Conservation (phyloP, 2,329 filamentous ascomycete genomes). For the Aureobasidium sp. region DNA sequence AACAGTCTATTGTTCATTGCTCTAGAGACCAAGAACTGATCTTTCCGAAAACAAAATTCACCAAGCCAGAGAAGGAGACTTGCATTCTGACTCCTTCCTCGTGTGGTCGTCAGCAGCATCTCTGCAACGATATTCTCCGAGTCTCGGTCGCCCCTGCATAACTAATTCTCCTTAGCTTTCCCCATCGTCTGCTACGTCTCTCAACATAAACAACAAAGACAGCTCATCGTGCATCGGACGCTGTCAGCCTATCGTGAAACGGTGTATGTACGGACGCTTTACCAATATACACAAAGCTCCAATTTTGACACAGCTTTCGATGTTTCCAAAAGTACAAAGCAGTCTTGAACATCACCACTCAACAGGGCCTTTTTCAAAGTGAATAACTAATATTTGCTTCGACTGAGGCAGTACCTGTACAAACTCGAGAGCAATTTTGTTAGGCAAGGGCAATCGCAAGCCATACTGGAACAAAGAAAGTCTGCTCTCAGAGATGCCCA, state of each 20-base stretch:
- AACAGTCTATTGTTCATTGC: not conserved
- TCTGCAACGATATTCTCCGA: not conserved
- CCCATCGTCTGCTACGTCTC: constrained; percentile 2
- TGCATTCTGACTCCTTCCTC: not conserved
- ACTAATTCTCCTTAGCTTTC: constrained; percentile 1
- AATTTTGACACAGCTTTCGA: too few relatives aligned
- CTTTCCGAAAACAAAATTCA: not conserved
- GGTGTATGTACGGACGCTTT: not conserved
- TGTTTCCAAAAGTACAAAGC: not conserved
- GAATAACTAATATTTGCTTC: not conserved
- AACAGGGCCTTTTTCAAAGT: not conserved
- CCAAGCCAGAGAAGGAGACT: not conserved
- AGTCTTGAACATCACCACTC: not conserved
- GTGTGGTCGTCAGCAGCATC: not conserved
- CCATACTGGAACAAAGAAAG: constrained; percentile 58
- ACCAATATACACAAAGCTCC: not conserved
- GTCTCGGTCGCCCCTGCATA: constrained; percentile 4
- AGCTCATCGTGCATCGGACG: not conserved
- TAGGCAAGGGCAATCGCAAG: constrained; percentile 54
- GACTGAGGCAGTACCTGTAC: not conserved
- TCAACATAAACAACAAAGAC: not conserved
- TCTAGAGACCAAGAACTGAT: not conserved
- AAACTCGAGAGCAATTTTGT: constrained; percentile 16
- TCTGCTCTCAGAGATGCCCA: constrained; percentile 65
- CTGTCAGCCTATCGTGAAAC: too few relatives aligned